A percentile compares a stretch with the other conserved stretches of the same genome.
Evolutionary conservation across 2,329 filamentous ascomycete genomes (phyloP).

Genomic region (Calonectria fujianensis): DNA sequence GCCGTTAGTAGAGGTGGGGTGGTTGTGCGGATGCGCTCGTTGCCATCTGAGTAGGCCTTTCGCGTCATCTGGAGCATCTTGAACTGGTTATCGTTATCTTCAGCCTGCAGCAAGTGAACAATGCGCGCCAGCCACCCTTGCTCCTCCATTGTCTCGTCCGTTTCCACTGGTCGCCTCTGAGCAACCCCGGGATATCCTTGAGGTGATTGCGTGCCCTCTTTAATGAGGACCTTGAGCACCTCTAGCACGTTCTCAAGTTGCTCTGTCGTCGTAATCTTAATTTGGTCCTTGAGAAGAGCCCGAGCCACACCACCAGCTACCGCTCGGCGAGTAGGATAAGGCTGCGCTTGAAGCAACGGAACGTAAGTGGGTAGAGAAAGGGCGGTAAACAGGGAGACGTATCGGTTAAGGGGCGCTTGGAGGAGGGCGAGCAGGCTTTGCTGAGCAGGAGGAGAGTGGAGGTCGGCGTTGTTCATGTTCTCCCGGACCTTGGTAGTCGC

Average conservation of each 20-base stretch:
- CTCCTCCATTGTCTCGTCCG: slow-evolving; percentile 97
- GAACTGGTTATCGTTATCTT: slow-evolving; percentile 95
- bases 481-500: slow-evolving; percentile 90
- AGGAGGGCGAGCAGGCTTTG: slow-evolving; percentile 91
- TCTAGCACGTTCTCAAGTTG: slow-evolving; percentile 93
- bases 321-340: slow-evolving; percentile 92
- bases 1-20: slow-evolving; percentile 94
- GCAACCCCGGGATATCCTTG: slow-evolving; percentile 88
- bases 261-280: slow-evolving; percentile 83
- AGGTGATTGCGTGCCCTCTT: slow-evolving; percentile 91
- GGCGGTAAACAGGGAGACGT: slow-evolving; percentile 96
- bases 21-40: slow-evolving; percentile 96
- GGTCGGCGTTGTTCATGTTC: slow-evolving; percentile 94
- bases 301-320: slow-evolving; percentile 92
- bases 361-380: slow-evolving; percentile 94
- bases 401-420: slow-evolving; percentile 92
- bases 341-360: slow-evolving; percentile 91
- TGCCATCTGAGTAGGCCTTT: slow-evolving; percentile 92
- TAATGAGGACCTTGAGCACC: slow-evolving; percentile 92
- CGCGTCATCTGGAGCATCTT: slow-evolving; percentile 91
- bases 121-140: slow-evolving; percentile 97
- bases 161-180: slow-evolving; percentile 86
- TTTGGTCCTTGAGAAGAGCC: slow-evolving; percentile 88
- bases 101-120: slow-evolving; percentile 88
- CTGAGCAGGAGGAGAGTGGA: slow-evolving; percentile 91